Base-by-base conservation (phyloP, 2,329 filamentous ascomycete species). In the Truncatella angustata region DNA sequence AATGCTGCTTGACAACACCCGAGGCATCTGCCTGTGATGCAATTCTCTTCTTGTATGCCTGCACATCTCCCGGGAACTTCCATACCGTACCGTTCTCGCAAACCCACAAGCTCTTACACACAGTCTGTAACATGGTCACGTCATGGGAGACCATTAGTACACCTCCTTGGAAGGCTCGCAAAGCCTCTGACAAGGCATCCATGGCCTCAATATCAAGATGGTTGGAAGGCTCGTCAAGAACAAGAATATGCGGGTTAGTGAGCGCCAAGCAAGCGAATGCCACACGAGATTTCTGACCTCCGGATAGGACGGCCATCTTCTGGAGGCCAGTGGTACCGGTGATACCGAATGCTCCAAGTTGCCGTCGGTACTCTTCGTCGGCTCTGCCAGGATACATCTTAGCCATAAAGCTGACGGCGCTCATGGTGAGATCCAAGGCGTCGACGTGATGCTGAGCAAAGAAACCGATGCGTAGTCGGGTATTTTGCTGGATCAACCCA, bases 121-220 rank as follows among this genome's bases (percentile, higher is more conserved):
- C 94, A 49, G 89, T 96, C 77, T 96, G 91, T 70, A 99, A 71
- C 91, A 99, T 97, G 1, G 94, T 97, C 50, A 99, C 94, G 68
- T 99, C 94, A 87, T 99, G 94, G 66, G 90, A 96, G 52, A 99
- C 94, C 91, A 99, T 97, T 63, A 99, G 77, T 51, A 99, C 92
- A 69, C 94, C 94, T 56, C 94, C 94, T 73, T 96, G 82, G 75
- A 97, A 99, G 58, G 86, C 83, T 61, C 85, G 81, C 61, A 99
- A 77, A 14, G 94, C 94, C 26, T 87, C 85, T 4, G 90, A 87
- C 49, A 99, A 78, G 10, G 94, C 93, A 70, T 99, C 94, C 94
- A 99, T 97, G 58, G 94, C 94, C 72, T 99, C 94, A 62, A 99
- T 97, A 83, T 99, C 94, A 63, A 99, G 78, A 72, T 99, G 94